Percentiles rank a stretch among this genome's conserved stretches.
phyloP scores from a whole-genome alignment of 108 stramenopile genomes.

The Cyclotella kingstonii region DNA sequence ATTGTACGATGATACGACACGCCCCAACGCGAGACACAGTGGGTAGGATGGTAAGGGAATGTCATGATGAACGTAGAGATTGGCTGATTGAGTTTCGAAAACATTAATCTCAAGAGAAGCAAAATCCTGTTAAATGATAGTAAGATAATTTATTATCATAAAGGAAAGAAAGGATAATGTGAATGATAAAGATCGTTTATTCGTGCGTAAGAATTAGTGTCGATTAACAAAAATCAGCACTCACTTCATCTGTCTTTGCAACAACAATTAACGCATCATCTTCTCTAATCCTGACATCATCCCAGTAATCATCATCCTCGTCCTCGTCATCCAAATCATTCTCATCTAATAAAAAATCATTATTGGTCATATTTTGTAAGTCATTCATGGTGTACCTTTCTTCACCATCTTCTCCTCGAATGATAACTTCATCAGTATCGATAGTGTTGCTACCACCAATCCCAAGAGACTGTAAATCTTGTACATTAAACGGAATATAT shows the following conservation, averaged over 20 bases:
- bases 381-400: conserved; percentile 40
- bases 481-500: conserved; percentile 77
- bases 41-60: conserved; percentile 97
- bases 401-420: conserved; percentile 2
- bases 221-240: too few species aligned
- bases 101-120: conserved; percentile 87
- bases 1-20: conserved; percentile 34
- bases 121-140: conserved; percentile 61
- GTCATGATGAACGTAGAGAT: conserved; percentile 98
- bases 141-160: neutral
- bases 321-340: conserved; percentile 73
- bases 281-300: conserved; percentile 63
- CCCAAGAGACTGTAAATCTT: conserved; percentile 77
- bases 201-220: too few species aligned
- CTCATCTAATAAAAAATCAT: conserved; percentile 31
- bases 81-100: conserved; percentile 82
- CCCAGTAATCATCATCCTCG: conserved; percentile 63
- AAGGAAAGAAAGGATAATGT: neutral
- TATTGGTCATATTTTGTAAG: conserved; percentile 47
- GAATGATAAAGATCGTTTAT: too few species aligned
- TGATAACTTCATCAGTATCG: conserved; percentile 21
- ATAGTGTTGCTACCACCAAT: conserved; percentile 52
- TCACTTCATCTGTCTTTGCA: conserved; percentile 85
- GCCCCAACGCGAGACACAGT: conserved; percentile 86
- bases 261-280: conserved; percentile 80